A percentile compares a stretch with the other conserved stretches of the same genome.
phyloP scores from a whole-genome alignment of 768 basidiomycete species.

The Suillus spraguei region DNA sequence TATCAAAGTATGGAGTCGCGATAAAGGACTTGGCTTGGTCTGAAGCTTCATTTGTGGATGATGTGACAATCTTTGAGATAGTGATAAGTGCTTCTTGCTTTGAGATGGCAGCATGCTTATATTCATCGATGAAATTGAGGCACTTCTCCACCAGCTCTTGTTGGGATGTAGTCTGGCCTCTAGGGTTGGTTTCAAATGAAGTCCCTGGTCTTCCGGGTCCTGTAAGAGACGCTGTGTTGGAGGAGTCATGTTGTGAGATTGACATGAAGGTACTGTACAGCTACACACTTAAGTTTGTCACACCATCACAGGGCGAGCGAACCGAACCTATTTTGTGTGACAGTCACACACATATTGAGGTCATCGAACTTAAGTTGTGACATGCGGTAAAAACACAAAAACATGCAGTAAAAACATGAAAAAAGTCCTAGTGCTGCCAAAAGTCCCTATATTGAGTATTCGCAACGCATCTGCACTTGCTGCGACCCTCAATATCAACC shows the following conservation, averaged over 20 bases:
- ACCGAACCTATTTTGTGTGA: neutral
- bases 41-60: neutral
- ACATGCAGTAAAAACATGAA: neutral
- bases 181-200: neutral
- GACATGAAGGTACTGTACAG: neutral
- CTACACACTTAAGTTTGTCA: too few relatives aligned
- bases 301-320: neutral
- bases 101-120: neutral
- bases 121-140: neutral
- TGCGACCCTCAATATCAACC: neutral
- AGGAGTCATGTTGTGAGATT: neutral
- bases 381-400: neutral
- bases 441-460: neutral
- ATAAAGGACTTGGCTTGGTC: neutral
- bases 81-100: neutral
- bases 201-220: neutral
- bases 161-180: neutral
- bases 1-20: neutral
- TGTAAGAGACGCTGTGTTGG: neutral
- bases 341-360: neutral
- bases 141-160: neutral
- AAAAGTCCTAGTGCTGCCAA: neutral
- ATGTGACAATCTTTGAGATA: neutral
- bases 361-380: neutral
- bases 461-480: neutral